Evolutionary conservation across 192 early-diverging fungal genomes (phyloP).

Genomic region (Backusella macrospora): DNA sequence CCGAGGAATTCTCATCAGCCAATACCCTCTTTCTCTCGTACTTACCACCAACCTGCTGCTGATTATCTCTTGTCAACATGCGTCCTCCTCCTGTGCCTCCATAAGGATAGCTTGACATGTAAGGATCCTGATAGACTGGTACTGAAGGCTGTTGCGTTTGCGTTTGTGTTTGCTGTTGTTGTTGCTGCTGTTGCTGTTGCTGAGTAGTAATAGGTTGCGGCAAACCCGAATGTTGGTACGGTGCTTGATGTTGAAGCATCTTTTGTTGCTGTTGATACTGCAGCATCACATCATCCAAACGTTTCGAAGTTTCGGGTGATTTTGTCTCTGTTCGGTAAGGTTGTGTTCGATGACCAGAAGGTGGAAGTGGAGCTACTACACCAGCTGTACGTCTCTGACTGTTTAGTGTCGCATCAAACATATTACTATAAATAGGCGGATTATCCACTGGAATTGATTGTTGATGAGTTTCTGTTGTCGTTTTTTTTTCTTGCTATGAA

Average conservation of each 20-base stretch:
- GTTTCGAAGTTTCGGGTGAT: slow-evolving; percentile 38
- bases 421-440: neutral
- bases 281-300: slow-evolving; percentile 41
- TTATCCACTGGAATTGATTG: neutral
- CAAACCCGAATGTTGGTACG: neutral
- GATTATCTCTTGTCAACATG: slow-evolving; percentile 23
- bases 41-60: slow-evolving; percentile 7
- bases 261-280: slow-evolving; percentile 44
- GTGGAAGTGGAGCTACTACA: slow-evolving; percentile 19
- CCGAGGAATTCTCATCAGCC: slow-evolving; percentile 11
- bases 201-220: neutral
- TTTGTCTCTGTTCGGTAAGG: slow-evolving; percentile 36
- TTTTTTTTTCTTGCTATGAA: slow-evolving; percentile 36
- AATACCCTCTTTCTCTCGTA: slow-evolving; percentile 19
- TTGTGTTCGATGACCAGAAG: slow-evolving; percentile 20
- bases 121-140: neutral
- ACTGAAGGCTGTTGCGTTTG: neutral
- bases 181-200: slow-evolving; percentile 26
- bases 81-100: slow-evolving; percentile 23
- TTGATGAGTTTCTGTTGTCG: slow-evolving; percentile 4
- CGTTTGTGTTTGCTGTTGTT: slow-evolving; percentile 23
- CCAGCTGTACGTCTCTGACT: slow-evolving; percentile 10
- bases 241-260: slow-evolving; percentile 32
- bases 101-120: slow-evolving; percentile 24
- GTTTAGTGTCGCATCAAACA: slow-evolving; percentile 4